These are phyloP conservation scores for Curvularia hawaiiensis DNA, from an alignment of 2,329 filamentous ascomycete species.

Conservation along the genomic window DNA sequence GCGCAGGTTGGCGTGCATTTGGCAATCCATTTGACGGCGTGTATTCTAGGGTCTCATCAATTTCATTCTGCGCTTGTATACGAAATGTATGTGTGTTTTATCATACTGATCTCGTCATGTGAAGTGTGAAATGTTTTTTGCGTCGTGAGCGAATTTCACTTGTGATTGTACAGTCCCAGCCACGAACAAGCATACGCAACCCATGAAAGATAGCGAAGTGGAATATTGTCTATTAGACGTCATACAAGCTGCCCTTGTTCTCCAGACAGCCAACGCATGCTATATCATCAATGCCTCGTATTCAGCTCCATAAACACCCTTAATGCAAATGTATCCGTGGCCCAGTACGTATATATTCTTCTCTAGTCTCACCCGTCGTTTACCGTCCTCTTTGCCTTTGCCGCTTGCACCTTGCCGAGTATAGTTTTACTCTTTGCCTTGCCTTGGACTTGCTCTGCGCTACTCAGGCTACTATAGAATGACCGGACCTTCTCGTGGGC, in stretches of 20 bases:
- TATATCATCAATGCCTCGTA: not conserved
- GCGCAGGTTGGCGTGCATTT: constrained; percentile 36
- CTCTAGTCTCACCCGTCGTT: not conserved
- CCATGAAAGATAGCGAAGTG: not conserved
- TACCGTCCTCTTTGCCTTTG: constrained; percentile 11
- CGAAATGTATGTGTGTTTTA: constrained; percentile 32
- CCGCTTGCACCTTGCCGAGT: constrained; percentile 37
- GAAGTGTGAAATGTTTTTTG: not conserved
- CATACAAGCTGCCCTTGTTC: not conserved
- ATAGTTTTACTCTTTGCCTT: constrained; percentile 41
- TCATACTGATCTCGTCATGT: not conserved
- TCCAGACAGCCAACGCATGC: not conserved
- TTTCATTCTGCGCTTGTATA: constrained; percentile 41
- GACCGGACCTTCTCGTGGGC: constrained; percentile 84
- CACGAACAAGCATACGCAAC: not conserved
- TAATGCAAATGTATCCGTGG: not conserved
- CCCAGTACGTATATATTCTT: not conserved
- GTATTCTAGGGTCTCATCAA: constrained; percentile 44
- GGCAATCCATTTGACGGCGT: constrained; percentile 43
- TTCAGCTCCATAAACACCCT: not conserved
- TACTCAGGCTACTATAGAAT: constrained; percentile 85
- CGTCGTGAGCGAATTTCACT: too few species aligned
- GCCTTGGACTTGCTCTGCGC: constrained; percentile 61
- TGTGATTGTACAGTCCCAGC: too few species aligned
- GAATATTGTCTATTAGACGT: not conserved